phyloP scores from a whole-genome alignment of 1,284 basidiomycete species.

The Marasmius fiardii region DNA sequence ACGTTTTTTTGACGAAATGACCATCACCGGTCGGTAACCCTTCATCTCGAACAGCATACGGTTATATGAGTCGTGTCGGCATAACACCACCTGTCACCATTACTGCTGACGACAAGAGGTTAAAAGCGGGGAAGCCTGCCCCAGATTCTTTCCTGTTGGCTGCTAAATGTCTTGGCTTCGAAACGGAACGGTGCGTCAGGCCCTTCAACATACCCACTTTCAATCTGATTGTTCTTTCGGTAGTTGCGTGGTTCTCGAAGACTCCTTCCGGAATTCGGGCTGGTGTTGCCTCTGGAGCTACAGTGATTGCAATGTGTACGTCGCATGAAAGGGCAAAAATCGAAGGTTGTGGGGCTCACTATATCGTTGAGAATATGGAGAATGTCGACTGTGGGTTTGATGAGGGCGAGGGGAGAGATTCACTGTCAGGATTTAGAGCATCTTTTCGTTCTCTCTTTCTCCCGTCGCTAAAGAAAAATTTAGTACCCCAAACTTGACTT shows the following conservation, averaged over 20 bases:
- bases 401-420: conserved; percentile 38
- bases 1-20: no score
- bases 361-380: conserved; percentile 60
- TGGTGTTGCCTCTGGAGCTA: conserved; percentile 69
- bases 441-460: no score
- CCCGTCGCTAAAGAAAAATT: no score
- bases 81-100: conserved; percentile 72
- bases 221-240: neutral
- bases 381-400: conserved; percentile 38
- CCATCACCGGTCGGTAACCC: no score
- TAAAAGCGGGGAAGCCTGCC: conserved; percentile 65
- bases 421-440: conserved; percentile 15
- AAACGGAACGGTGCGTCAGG: conserved; percentile 58
- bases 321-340: conserved; percentile 55
- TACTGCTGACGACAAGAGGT: conserved; percentile 74
- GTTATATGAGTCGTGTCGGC: conserved; percentile 70
- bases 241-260: conserved; percentile 21
- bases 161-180: conserved; percentile 67
- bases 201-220: neutral
- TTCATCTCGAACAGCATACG: conserved; percentile 45
- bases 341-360: conserved; percentile 66
- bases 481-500: no score
- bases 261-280: conserved; percentile 74
- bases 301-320: conserved; percentile 74
- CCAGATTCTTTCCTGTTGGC: conserved; percentile 78